Evolutionary conservation across 1,284 basidiomycete species (phyloP), one percentile per base, ranked within the genome.

Genomic region (Coriolopsis trogii): DNA sequence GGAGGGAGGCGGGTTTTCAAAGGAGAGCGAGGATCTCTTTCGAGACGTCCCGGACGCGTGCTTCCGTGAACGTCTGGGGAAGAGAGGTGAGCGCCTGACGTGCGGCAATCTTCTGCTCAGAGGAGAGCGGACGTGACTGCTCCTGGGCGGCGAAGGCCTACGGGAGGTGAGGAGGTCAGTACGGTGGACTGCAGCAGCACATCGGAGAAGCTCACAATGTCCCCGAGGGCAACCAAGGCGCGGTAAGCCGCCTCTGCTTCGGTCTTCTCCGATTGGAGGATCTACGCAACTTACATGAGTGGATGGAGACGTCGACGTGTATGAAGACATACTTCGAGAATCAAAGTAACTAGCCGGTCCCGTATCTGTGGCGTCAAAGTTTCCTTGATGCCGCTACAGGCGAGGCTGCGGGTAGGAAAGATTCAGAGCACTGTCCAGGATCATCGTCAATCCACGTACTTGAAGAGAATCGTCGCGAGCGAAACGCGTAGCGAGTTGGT

Each of bases 231-330:
- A 13, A 97, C 89, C 6, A 92, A 71, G 1, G 88, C 78, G 24
- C 96, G 85, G 68, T 98, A 98, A 12, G 83, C 79, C 2, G 89
- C 85, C 66, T 99, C 96, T 18, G 84, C 76, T 55, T 99, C 96
- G 15, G 73, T 72, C 36, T 70, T 80, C 69, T 95, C 92, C 37
- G 77, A 75, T 51, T 78, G 70, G 18, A 94, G 69, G 13, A 91
- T 75, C 85, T 89, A 34, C 21, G 15, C 25, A 24, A 16, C 13
- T 42, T 10, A 23, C 25, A n/a, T 38, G 9, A 30, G 39, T 39
- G 21, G 55, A 47, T 24, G n/a, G n/a, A n/a, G 49, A 60, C 23
- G 56, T 40, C 21, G 58, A 37, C n/a, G 25, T 60, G 13, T 18
- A 30, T 9, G 10, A 12, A 4, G 13, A 2, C 28, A 4, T 15